Evolutionary conservation across 306 rosid genomes (phyloP).

Genomic region (Cucurbita maxima): DNA sequence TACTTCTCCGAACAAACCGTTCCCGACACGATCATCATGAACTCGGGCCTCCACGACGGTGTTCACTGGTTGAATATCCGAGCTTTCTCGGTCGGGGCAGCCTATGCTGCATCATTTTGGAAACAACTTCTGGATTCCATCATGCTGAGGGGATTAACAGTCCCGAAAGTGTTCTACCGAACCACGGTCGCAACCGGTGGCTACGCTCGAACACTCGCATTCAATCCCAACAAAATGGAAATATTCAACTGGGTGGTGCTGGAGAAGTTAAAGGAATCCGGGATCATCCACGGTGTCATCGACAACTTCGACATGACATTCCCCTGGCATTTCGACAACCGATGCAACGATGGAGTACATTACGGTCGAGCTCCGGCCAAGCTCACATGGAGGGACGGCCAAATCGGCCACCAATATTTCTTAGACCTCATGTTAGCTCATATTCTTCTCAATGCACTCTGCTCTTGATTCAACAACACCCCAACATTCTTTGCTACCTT

Average conservation of each 20-base stretch:
- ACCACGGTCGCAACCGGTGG: slow-evolving; percentile 81
- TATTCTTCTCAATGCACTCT: slow-evolving; percentile 56
- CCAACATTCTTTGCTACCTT: background rate
- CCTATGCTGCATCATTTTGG: slow-evolving; percentile 71
- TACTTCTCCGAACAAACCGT: slow-evolving; percentile 56
- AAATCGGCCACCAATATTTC: slow-evolving; percentile 80
- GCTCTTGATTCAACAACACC: slow-evolving; percentile 18
- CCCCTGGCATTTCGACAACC: slow-evolving; percentile 86
- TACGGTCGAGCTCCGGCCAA: slow-evolving; percentile 70
- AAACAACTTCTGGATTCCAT: slow-evolving; percentile 37
- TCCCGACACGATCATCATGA: slow-evolving; percentile 74
- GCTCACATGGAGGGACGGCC: slow-evolving; percentile 72
- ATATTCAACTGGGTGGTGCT: slow-evolving; percentile 49
- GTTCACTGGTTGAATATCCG: slow-evolving; percentile 45
- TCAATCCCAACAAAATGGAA: slow-evolving; percentile 85
- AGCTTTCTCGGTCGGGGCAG: slow-evolving; percentile 52
- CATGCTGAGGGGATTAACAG: slow-evolving; percentile 36
- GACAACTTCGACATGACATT: slow-evolving; percentile 79
- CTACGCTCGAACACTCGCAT: slow-evolving; percentile 55
- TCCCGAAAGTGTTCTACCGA: slow-evolving; percentile 57
- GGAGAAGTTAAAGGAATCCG: slow-evolving; percentile 48
- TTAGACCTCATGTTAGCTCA: slow-evolving; percentile 85
- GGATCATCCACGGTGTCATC: slow-evolving; percentile 53
- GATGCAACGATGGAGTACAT: slow-evolving; percentile 81
- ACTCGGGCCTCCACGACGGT: slow-evolving; percentile 84